Evolutionary conservation across 345 rosid genomes (phyloP), one percentile per base, ranked within the genome.

Genomic region (Eutrema japonicum): DNA sequence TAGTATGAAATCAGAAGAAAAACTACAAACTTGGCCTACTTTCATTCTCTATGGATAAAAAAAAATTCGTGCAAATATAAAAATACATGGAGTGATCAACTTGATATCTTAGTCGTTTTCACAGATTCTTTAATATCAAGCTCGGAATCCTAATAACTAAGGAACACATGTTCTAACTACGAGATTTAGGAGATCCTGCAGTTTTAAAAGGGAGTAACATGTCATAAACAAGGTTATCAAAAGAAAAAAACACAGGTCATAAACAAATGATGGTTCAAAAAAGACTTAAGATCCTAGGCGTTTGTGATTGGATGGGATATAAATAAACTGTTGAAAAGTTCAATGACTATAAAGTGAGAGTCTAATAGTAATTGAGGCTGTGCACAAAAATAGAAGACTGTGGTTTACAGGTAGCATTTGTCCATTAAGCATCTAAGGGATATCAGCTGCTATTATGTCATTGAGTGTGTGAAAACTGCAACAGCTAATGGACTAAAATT

Each of bases 141-240:
- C 8, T 55, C 22, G 9, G 50, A 12, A 52, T 67, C 47, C 57
- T 66, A 30, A 66, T 12, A 50, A 57, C 59, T 60, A 51, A 68
- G 64, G 54, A 52, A 71, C 68, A 68, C 70, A 61, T 46, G 8
- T 26, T 68, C n/a, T 66, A 58, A 33, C 42, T 10, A 61, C 5
- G 30, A 76, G 69, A 76, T 54, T 67, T 38, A 14, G 45, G 37
- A 69, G 74, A 69, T 76, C 52, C 64, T 69, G 50, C 29, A 35
- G 52, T 46, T 26, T 32, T 60, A 51, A 68, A 67, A 38, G 10
- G 7, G 43, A 57, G 37, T 47, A 74, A 66, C 53, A 32, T 16
- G 40, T 54, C 18, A 54, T 54, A 32, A n/a, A 54, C 3, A 33
- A 54, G 9, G 40, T 32, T 32, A 54, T 54, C 22, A 32, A 54